phyloP scores from a whole-genome alignment of 129 eudicot species.

The Centrapalus pauciflorus region DNA sequence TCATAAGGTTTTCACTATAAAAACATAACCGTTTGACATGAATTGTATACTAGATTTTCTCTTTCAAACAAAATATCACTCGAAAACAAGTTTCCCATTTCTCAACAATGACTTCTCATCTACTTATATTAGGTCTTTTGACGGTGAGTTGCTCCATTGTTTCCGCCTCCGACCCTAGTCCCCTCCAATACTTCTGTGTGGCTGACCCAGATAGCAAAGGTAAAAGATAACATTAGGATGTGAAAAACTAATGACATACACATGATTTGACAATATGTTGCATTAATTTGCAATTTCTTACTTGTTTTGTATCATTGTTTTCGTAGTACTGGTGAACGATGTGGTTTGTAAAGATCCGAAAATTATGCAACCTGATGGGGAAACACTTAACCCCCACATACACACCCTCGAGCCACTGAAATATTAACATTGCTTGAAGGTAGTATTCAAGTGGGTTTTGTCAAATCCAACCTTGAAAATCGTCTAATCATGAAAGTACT shows the following conservation, averaged over 20 bases:
- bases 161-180: constrained; percentile 10
- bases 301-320: not conserved
- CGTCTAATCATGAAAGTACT: constrained; percentile 6
- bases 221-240: not conserved
- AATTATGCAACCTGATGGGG: not conserved
- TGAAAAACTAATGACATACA: too few species aligned
- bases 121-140: not conserved
- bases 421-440: constrained; percentile 14
- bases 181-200: constrained; percentile 17
- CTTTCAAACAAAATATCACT: too few species aligned
- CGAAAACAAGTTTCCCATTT: too few species aligned
- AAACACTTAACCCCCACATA: constrained; percentile 19
- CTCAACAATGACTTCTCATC: not conserved
- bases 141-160: not conserved
- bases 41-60: too few species aligned
- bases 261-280: not conserved
- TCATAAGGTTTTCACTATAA: too few species aligned
- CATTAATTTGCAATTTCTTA: not conserved
- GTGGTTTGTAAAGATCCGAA: not conserved
- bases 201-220: not conserved
- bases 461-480: constrained; percentile 24
- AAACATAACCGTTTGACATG: too few species aligned
- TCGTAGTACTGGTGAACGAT: not conserved
- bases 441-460: constrained; percentile 12
- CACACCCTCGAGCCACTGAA: constrained; percentile 12